A percentile compares a stretch with the other conserved stretches of the same genome.
Conservation (phyloP, 2,329 filamentous ascomycete species). For the Tolypocladium paradoxum region DNA sequence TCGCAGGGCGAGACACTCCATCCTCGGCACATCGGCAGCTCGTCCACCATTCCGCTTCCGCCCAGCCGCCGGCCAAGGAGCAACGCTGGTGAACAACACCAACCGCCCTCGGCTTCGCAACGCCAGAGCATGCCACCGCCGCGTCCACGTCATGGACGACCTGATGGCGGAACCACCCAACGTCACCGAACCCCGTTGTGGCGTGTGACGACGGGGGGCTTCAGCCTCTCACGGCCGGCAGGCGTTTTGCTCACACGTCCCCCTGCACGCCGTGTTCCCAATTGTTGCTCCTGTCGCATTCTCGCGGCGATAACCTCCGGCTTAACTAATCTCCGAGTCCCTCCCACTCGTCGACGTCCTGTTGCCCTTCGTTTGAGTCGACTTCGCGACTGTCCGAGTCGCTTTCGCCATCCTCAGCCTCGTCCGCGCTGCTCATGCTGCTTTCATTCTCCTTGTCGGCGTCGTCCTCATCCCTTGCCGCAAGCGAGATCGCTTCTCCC, state of each 20-base stretch:
- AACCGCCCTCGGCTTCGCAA: not conserved
- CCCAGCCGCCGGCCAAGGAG: not conserved
- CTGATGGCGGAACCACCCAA: not conserved
- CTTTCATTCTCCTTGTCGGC: conserved; percentile 10
- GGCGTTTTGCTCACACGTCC: not conserved
- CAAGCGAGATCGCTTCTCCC: conserved; percentile 17
- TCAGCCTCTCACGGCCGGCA: not conserved
- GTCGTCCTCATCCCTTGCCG: conserved; percentile 8
- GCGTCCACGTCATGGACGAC: not conserved
- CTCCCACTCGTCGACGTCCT: conserved; percentile 10
- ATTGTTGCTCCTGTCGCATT: not conserved
- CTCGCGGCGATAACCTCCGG: not conserved
- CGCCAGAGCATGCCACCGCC: not conserved
- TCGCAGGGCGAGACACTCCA: not conserved
- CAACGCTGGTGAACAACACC: not conserved
- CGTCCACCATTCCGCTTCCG: not conserved
- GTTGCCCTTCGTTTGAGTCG: not conserved
- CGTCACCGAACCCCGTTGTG: not conserved
- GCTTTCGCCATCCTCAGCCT: conserved; percentile 6
- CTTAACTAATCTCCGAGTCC: conserved; percentile 6
- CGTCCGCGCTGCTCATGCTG: conserved; percentile 11
- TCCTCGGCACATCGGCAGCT: not conserved
- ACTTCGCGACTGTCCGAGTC: conserved; percentile 7
- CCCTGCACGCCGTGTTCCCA: not conserved
- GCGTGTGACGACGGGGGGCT: not conserved